These are phyloP conservation scores for Mucor velutinosus DNA, from an alignment of 371 early-diverging fungal genomes.

Conservation along the genomic window DNA sequence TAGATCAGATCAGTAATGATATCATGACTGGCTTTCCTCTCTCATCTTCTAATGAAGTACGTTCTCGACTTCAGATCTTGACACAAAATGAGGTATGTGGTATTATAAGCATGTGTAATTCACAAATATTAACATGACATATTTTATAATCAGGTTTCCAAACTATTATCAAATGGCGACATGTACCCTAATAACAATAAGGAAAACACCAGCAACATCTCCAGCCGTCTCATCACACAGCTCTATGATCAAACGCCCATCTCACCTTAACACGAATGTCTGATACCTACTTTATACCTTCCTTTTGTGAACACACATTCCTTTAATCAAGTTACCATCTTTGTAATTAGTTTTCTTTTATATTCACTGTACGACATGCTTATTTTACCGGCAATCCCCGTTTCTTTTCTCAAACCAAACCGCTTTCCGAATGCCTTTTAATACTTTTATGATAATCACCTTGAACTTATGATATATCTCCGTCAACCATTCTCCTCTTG, in stretches of 20 bases:
- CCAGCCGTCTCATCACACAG: slow-evolving; percentile 37
- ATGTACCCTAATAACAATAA: slow-evolving; percentile 36
- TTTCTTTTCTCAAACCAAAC: neutral
- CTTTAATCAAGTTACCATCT: slow-evolving; percentile 12
- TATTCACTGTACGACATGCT: slow-evolving; percentile 21
- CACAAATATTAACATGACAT: slow-evolving; percentile 1
- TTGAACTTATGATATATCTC: neutral
- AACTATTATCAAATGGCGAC: slow-evolving; percentile 9
- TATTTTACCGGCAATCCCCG: slow-evolving; percentile 24
- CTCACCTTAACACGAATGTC: slow-evolving; percentile 31
- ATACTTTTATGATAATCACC: neutral
- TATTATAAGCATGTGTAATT: neutral
- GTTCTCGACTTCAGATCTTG: slow-evolving; percentile 22
- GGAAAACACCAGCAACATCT: slow-evolving; percentile 34
- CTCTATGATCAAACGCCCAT: slow-evolving; percentile 44
- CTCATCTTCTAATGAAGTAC: slow-evolving; percentile 10
- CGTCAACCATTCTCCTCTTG: neutral
- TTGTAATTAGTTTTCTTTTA: slow-evolving; percentile 4
- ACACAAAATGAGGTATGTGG: slow-evolving; percentile 26
- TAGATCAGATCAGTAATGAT: slow-evolving; percentile 29
- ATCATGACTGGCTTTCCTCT: slow-evolving; percentile 16
- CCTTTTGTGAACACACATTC: slow-evolving; percentile 24
- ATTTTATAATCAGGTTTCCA: slow-evolving; percentile 11
- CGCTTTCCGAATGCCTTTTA: slow-evolving; percentile 5
- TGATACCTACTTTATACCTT: neutral